phyloP scores from a whole-genome alignment of 108 stramenopile genomes.

The Nitzschia palea region DNA sequence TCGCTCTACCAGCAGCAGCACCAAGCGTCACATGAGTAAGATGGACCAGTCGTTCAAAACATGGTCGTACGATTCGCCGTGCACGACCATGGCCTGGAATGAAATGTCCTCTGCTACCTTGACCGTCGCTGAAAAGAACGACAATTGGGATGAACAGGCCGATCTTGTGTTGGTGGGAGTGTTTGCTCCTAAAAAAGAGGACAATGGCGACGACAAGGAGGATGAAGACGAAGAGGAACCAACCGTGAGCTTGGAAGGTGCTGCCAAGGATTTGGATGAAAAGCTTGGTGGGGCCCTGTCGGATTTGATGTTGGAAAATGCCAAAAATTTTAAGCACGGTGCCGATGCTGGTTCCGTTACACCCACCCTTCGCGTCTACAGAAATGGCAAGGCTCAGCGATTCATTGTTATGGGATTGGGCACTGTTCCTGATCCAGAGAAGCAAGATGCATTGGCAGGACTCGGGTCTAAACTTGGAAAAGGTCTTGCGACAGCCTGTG shows the following conservation, averaged over 20 bases:
- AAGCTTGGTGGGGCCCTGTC: slow-evolving; percentile 62
- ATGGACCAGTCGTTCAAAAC: slow-evolving; percentile 67
- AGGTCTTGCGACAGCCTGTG: slow-evolving; percentile 67
- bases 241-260: slow-evolving; percentile 48
- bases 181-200: slow-evolving; percentile 58
- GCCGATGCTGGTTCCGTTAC: slow-evolving; percentile 66
- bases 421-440: slow-evolving; percentile 37
- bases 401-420: slow-evolving; percentile 71
- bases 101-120: slow-evolving; percentile 39
- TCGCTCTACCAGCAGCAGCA: not conserved
- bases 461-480: slow-evolving; percentile 55
- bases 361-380: slow-evolving; percentile 55
- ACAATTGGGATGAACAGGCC: slow-evolving; percentile 44
- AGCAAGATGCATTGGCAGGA: slow-evolving; percentile 25
- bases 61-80: slow-evolving; percentile 81
- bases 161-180: slow-evolving; percentile 77
- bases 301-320: slow-evolving; percentile 65
- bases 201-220: slow-evolving; percentile 33
- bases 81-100: slow-evolving; percentile 77
- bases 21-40: slow-evolving; percentile 21
- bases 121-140: slow-evolving; percentile 11
- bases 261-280: slow-evolving; percentile 67
- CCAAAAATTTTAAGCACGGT: slow-evolving; percentile 81
- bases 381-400: slow-evolving; percentile 44
- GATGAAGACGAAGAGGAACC: slow-evolving; percentile 50